Conservation (phyloP, 2,329 filamentous ascomycete species). For the Venturiaceae sp. region DNA sequence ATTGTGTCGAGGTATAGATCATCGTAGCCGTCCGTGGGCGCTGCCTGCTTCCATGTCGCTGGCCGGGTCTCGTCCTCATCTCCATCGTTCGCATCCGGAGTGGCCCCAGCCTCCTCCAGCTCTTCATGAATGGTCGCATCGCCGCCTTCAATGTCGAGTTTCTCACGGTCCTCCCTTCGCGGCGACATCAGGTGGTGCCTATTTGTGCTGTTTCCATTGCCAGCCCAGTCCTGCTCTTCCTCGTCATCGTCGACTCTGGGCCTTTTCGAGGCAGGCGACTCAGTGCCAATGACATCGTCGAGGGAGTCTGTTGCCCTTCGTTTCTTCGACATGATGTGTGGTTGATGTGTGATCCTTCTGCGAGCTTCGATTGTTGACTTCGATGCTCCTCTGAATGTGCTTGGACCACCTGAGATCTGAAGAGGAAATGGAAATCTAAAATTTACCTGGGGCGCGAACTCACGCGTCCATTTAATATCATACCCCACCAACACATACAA, state of each 20-base stretch:
- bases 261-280: slow-evolving; percentile 39
- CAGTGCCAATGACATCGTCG: slow-evolving; percentile 26
- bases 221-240: slow-evolving; percentile 14
- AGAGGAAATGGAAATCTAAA: background rate
- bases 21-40: slow-evolving; percentile 78
- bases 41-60: slow-evolving; percentile 55
- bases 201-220: slow-evolving; percentile 18
- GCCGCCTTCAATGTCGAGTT: slow-evolving; percentile 24
- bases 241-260: slow-evolving; percentile 32
- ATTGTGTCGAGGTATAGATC: slow-evolving; percentile 98
- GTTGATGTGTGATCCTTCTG: background rate
- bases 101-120: slow-evolving; percentile 24
- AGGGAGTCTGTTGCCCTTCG: slow-evolving; percentile 35
- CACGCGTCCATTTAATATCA: background rate
- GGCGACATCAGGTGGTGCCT: slow-evolving; percentile 21
- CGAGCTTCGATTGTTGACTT: background rate
- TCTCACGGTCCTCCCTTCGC: slow-evolving; percentile 14
- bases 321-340: slow-evolving; percentile 23
- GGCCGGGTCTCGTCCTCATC: slow-evolving; percentile 27
- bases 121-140: slow-evolving; percentile 25
- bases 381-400: no score
- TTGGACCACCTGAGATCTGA: background rate
- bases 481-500: background rate
- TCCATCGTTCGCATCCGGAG: slow-evolving; percentile 16
- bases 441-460: no score